Base-by-base conservation (phyloP, 768 basidiomycete genomes). In the Neoboletus subvelutipes region DNA sequence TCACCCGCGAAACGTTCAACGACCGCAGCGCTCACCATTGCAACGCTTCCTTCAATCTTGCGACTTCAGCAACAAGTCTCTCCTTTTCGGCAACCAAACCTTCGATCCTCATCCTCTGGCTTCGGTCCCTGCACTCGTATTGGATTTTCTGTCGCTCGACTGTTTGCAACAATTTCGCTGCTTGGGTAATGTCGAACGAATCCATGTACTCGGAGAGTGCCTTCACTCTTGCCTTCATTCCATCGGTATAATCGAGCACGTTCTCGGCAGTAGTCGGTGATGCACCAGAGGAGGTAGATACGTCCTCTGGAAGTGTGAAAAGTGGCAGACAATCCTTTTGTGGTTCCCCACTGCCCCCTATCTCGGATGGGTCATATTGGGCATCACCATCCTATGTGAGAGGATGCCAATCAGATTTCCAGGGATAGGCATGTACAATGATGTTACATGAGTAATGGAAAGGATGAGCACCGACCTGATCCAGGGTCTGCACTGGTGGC, bases 231-330 rank as follows among this genome's bases (percentile, higher is more conserved):
- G 12, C 53, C 48, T 55, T 68, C 45, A 66, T 22, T 17, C 69
- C 67, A 8, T 58, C 56, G 2, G 55, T 50, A n/a, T 61, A 68
- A 47, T 68, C 67, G 5, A 71, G 53, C 37, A 70, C 58, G 34
- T 68, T 68, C 31, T 70, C 67, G 3, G 66, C 67, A 18, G 12
- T 59, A 0, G 67, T 70, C 10, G 67, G 68, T 15, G 67, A 68
- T 28, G 37, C 59, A 20, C 64, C 56, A 11, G 66, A 34, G 5
- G 40, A 41, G 4, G 59, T 50, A 15, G 64, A 45, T 8, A 41
- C 11, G n/a, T 60, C 61, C 42, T 54, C 68, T 22, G 62, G 39
- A 36, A 31, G 41, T 15, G 61, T 54, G 8, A 61, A 64, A 39
- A 63, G 56, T n/a, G 67, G 66, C 15, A 72, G 55, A 15, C 40